Percentiles rank a stretch among this genome's conserved stretches.
Evolutionary conservation across 257 asterid genomes (phyloP).

Genomic region (Knoxia roxburghii): DNA sequence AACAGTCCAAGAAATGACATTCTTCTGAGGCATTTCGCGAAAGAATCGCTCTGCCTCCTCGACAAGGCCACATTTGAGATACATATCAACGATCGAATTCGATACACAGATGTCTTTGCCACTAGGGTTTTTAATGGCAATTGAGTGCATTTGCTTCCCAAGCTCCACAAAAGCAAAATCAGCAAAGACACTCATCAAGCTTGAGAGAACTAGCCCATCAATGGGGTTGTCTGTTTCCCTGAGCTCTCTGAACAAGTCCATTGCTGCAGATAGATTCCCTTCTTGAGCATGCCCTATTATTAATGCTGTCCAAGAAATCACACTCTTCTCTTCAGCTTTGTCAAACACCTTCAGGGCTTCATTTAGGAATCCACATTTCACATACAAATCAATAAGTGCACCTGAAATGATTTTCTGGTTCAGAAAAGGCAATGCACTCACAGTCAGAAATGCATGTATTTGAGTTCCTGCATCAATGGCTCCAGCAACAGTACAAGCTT

Average conservation of each 20-base stretch:
- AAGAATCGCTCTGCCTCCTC: conserved; percentile 47
- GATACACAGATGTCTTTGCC: conserved; percentile 38
- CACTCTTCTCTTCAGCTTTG: conserved; percentile 33
- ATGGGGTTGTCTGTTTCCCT: conserved; percentile 23
- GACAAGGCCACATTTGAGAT: conserved; percentile 53
- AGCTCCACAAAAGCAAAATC: conserved; percentile 45
- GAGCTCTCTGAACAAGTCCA: conserved; percentile 50
- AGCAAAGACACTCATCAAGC: conserved; percentile 47
- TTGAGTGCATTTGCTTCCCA: conserved; percentile 59
- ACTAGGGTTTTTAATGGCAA: conserved; percentile 34
- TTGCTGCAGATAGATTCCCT: conserved; percentile 33
- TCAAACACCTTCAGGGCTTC: conserved; percentile 41
- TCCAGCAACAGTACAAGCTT: conserved; percentile 50
- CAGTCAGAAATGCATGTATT: conserved; percentile 43
- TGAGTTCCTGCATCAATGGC: conserved; percentile 55
- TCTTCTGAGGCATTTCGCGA: conserved; percentile 30
- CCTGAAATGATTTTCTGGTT: conserved; percentile 41
- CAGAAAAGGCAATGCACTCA: conserved; percentile 35
- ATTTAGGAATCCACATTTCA: conserved; percentile 35
- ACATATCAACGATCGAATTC: conserved; percentile 55
- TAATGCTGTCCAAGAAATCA: conserved; percentile 46
- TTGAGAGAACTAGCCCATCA: conserved; percentile 50
- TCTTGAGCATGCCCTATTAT: conserved; percentile 45
- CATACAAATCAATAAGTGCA: conserved; percentile 55
- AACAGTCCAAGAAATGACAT: conserved; percentile 48